Percentiles rank a stretch among this genome's conserved stretches.
Conservation (phyloP, 257 asterid genomes). For the Capsicum rhomboideum region DNA sequence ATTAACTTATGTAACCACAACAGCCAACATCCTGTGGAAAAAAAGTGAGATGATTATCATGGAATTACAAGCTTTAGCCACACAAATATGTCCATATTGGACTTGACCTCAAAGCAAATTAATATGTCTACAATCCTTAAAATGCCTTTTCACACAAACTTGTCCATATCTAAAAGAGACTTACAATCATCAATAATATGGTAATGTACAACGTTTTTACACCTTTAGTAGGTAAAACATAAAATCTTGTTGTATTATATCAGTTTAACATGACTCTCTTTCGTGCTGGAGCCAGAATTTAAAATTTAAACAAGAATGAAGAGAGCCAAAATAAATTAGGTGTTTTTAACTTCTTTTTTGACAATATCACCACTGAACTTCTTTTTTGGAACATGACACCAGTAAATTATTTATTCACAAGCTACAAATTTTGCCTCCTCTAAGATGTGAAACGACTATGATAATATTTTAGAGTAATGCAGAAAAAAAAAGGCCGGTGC, state of each 20-base stretch:
- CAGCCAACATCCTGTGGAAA: constrained; percentile 22
- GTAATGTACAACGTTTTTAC: background rate
- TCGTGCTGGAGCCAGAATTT: background rate
- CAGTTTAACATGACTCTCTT: background rate
- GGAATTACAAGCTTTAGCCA: constrained; percentile 12
- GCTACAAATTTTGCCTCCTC: no score
- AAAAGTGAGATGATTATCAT: constrained; percentile 30
- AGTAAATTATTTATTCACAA: no score
- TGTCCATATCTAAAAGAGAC: background rate
- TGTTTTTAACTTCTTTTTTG: no score
- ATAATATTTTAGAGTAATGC: no score
- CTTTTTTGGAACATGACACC: no score
- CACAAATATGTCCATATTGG: constrained; percentile 11
- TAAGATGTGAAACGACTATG: no score
- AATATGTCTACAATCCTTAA: background rate
- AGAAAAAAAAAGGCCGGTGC: no score
- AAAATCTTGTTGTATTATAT: background rate
- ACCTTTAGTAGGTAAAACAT: background rate
- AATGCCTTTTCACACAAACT: background rate
- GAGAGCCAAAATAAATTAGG: background rate
- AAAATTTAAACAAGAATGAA: background rate
- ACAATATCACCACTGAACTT: no score
- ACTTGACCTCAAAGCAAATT: background rate
- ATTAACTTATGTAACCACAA: constrained; percentile 20
- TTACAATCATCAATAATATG: background rate